phyloP scores from a whole-genome alignment of 129 eudicot genomes.

The Pseudognaphalium luteoalbum region DNA sequence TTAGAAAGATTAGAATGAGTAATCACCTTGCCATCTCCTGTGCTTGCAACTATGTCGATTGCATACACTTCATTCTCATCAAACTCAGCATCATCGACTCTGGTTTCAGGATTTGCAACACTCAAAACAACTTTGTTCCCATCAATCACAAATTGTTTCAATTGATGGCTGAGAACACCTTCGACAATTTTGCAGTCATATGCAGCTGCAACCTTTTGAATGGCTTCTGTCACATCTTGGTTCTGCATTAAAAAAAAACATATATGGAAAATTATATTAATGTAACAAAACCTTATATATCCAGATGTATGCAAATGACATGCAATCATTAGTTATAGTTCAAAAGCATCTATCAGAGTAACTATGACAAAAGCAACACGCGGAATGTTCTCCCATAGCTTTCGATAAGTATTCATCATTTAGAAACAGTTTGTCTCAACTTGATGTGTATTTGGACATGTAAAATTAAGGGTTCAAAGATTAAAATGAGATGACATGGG shows the following conservation, averaged over 20 bases:
- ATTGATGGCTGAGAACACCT: conserved; percentile 92
- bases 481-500: too few relatives aligned
- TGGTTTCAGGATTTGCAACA: conserved; percentile 68
- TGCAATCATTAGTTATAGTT: not conserved
- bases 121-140: conserved; percentile 92
- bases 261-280: not conserved
- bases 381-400: conserved; percentile 46
- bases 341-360: conserved; percentile 41
- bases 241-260: conserved; percentile 41
- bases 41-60: conserved; percentile 80
- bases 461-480: not conserved
- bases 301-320: not conserved
- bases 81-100: conserved; percentile 95
- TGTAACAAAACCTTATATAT: not conserved
- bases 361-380: conserved; percentile 60
- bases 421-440: conserved; percentile 11
- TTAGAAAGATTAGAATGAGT: not conserved
- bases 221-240: conserved; percentile 85
- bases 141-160: conserved; percentile 91
- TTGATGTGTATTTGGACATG: not conserved
- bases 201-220: conserved; percentile 93
- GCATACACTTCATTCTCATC: conserved; percentile 95
- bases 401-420: conserved; percentile 44
- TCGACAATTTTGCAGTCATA: conserved; percentile 91
- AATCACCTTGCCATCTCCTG: conserved; percentile 93